Evolutionary conservation across 345 rosid genomes (phyloP).

Genomic region (Hibiscus tridactylites): DNA sequence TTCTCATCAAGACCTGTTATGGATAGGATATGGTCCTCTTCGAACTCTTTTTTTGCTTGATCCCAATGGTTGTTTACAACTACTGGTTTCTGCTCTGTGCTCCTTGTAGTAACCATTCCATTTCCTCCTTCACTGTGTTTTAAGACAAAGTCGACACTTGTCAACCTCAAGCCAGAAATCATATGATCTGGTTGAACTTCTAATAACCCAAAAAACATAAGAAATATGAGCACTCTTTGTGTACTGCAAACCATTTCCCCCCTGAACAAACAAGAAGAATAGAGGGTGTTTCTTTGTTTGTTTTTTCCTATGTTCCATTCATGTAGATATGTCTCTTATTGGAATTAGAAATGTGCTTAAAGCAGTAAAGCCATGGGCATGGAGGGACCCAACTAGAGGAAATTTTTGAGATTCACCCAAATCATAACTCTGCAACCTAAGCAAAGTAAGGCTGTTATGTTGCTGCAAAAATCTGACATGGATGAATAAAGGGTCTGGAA

Average conservation of each 20-base stretch:
- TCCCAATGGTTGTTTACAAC: slow-evolving; percentile 26
- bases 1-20: slow-evolving; percentile 43
- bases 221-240: slow-evolving; percentile 37
- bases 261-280: slow-evolving; percentile 26
- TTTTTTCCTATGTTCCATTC: slow-evolving; percentile 36
- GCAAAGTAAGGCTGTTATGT: slow-evolving; percentile 62
- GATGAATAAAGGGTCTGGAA: background rate
- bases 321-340: slow-evolving; percentile 41
- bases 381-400: slow-evolving; percentile 45
- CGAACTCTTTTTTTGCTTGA: slow-evolving; percentile 67
- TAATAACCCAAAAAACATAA: slow-evolving; percentile 20
- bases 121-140: slow-evolving; percentile 21
- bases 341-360: slow-evolving; percentile 40
- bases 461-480: slow-evolving; percentile 48
- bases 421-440: slow-evolving; percentile 45
- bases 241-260: slow-evolving; percentile 32
- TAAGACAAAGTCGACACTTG: slow-evolving; percentile 20
- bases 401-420: slow-evolving; percentile 41
- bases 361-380: slow-evolving; percentile 46
- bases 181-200: background rate
- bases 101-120: background rate
- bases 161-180: slow-evolving; percentile 34
- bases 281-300: slow-evolving; percentile 12
- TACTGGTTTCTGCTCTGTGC: background rate
- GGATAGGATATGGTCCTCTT: slow-evolving; percentile 84